Conservation (phyloP, 208 protist species). For the Leishmania arabica region DNA sequence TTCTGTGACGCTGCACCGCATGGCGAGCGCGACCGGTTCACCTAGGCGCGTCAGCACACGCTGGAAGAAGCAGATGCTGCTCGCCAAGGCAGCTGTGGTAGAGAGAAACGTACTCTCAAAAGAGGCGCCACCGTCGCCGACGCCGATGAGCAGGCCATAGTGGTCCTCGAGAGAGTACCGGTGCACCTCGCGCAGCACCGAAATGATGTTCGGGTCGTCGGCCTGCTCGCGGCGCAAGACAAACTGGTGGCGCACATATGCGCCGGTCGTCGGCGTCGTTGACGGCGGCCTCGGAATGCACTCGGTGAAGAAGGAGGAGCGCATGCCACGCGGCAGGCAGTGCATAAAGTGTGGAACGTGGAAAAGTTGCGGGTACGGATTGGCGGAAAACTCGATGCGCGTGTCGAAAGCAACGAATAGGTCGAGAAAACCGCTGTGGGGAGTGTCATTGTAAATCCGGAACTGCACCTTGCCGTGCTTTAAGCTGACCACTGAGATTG, state of each 20-base stretch:
- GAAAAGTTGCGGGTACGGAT: slow-evolving; percentile 52
- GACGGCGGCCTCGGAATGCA: slow-evolving; percentile 70
- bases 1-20: slow-evolving; percentile 72
- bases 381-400: slow-evolving; percentile 66
- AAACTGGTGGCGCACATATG: slow-evolving; percentile 79
- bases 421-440: slow-evolving; percentile 70
- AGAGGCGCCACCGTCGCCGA: slow-evolving; percentile 58
- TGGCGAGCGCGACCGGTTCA: slow-evolving; percentile 48
- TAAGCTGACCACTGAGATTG: slow-evolving; percentile 38
- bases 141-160: slow-evolving; percentile 68
- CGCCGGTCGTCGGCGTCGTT: slow-evolving; percentile 49
- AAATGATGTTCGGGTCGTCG: slow-evolving; percentile 52
- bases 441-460: slow-evolving; percentile 71
- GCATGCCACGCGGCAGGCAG: slow-evolving; percentile 63
- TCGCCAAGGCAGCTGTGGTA: slow-evolving; percentile 73
- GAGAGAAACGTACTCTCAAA: slow-evolving; percentile 82
- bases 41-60: slow-evolving; percentile 74
- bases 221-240: slow-evolving; percentile 45
- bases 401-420: slow-evolving; percentile 71
- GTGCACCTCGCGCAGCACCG: slow-evolving; percentile 80
- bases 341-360: slow-evolving; percentile 70
- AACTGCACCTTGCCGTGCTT: slow-evolving; percentile 83
- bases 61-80: slow-evolving; percentile 82
- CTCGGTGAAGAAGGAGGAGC: slow-evolving; percentile 54
- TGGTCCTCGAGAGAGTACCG: slow-evolving; percentile 89